phyloP scores from a whole-genome alignment of 2,329 filamentous ascomycete species.

The Xylariaceae sp. region DNA sequence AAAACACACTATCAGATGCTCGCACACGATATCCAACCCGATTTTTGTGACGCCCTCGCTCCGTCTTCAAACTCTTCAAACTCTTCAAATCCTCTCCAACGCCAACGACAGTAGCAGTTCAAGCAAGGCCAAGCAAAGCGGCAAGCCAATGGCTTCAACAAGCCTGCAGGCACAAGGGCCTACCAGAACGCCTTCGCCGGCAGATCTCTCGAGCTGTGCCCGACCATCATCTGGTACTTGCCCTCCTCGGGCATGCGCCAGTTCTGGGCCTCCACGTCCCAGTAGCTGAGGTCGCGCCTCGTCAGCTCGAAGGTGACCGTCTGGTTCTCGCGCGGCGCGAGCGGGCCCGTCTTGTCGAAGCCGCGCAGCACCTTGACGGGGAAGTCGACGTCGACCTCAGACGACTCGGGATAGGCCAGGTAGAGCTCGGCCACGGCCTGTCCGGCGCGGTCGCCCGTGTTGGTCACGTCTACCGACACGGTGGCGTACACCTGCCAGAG shows the following conservation, averaged over 20 bases:
- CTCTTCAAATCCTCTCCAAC: too few relatives aligned
- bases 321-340: constrained; percentile 45
- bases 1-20: too few relatives aligned
- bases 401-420: constrained; percentile 30
- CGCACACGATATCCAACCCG: too few relatives aligned
- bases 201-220: constrained; percentile 25
- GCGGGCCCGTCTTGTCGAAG: constrained; percentile 61
- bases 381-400: constrained; percentile 53
- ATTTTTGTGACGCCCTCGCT: too few relatives aligned
- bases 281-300: constrained; percentile 65
- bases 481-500: constrained; percentile 50
- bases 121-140: too few relatives aligned
- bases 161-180: too few relatives aligned
- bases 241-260: constrained; percentile 55
- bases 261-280: constrained; percentile 60
- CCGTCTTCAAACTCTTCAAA: too few relatives aligned
- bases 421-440: constrained; percentile 42
- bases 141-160: too few relatives aligned
- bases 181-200: too few relatives aligned
- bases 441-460: constrained; percentile 38
- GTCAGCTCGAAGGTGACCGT: constrained; percentile 52
- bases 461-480: constrained; percentile 45
- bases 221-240: constrained; percentile 32
- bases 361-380: constrained; percentile 61
- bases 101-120: too few relatives aligned